Base-by-base conservation (phyloP, 1,284 basidiomycete genomes). In the Malassezia furfur region DNA sequence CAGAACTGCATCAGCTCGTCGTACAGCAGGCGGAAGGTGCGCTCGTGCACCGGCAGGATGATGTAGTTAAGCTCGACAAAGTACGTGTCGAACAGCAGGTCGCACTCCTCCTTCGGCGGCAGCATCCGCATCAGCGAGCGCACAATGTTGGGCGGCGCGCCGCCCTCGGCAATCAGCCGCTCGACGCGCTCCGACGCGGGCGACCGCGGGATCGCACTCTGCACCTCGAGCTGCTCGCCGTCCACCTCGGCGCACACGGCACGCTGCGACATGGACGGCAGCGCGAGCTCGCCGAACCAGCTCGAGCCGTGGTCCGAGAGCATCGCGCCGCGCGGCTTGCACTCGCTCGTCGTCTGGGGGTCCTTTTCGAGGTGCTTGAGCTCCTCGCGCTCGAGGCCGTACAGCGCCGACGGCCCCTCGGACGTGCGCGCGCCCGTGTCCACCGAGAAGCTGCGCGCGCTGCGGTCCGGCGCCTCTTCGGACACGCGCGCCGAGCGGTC, bases 41-140 rank as follows among this genome's bases (percentile, higher is more conserved):
- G 81, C 63, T 93, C 90, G 44, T 88, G 88, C 31, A 94, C 82
- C 30, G 90, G 90, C 75, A 93, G 91, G 37, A 90, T 83, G n/a
- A 89, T 89, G 81, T 87, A 89, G 72, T 94, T 94, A 75, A 91
- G 90, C 65, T 71, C 68, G 28, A 63, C 56, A 46, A 72, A 72
- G 56, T 67, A 72, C 35, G 67, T 66, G 43, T 63, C 51, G 47
- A 72, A 59, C 25, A 72, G 61, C n/a, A 52, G 50, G 36, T 71
- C 67, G 21, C 63, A 64, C 31, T 60, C 58, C 14, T 57, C 52
- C 35, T 50, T 56, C 48, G 67, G 58, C 0, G 70, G 70, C n/a
- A 72, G 41, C 46, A 59, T 56, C 39, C 60, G 57, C 65, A 72
- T 66, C 48, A 72, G 61, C 21, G 69, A 61, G 39, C 49, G 45